Base-by-base conservation (phyloP, 495 filamentous ascomycete genomes). In the Chaetomium tenue region DNA sequence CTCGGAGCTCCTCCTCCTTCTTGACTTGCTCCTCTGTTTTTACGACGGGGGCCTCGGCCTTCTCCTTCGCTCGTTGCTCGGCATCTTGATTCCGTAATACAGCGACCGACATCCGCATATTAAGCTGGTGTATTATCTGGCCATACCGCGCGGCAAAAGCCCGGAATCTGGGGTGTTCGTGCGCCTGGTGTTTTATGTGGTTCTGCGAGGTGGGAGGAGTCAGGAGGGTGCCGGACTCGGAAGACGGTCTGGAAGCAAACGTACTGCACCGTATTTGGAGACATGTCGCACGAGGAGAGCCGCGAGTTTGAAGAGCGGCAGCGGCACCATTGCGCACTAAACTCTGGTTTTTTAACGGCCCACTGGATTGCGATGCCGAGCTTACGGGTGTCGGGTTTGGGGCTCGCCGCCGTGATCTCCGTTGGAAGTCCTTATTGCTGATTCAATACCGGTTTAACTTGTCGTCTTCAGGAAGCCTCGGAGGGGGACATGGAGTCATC, bases 101-200 rank as follows among this genome's bases (percentile, higher is more conserved):
- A 4, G 93, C 91, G 30, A 98, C 83, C 16, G 90, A 88, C 66
- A 97, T 81, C 22, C 91, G 88, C 93, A 99, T 98, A 74, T 98
- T 95, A 67, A 96, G 78, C 66, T 89, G 89, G 75, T 99, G 94
- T 40, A 99, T 88, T 8, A 82, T 74, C 68, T 99, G 94, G 28
- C 83, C 83, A 71, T 84, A 84, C 52, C 67, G 73, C 20, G 83
- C 82, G 20, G 94, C 95, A 73, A 95, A 86, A 26, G 76, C 75
- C 20, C 95, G 90, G 78, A 98, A 99, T 20, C 87, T 81, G 53
- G 92, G 91, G 79, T 98, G 95, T 72, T 99, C 95, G 68, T 90
- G 90, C 18, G 94, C 95, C 82, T 97, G 93, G 26, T 82, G 83
- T 77, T 97, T 98, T 78, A 99, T 96, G 74, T 85, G 87, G 74